Percentiles rank a stretch among this genome's conserved stretches.
Evolutionary conservation across 2,329 filamentous ascomycete species (phyloP).

Genomic region (Ophiostoma ulmi): DNA sequence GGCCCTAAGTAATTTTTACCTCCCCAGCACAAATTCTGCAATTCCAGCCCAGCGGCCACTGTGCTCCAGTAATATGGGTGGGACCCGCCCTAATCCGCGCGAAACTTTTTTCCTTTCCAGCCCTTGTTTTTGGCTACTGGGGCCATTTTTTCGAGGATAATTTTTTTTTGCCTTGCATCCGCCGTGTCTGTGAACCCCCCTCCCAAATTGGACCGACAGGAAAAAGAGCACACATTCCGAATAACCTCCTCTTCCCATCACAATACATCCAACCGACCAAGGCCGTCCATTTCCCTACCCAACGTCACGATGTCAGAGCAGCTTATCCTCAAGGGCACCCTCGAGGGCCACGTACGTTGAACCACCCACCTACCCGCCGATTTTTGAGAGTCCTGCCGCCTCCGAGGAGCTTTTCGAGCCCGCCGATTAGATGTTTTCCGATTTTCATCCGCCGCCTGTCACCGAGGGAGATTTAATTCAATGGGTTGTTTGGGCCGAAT

Average conservation of each 20-base stretch:
- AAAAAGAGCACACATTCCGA: constrained; percentile 21
- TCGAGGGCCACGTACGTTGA: constrained; percentile 83
- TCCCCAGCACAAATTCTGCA: constrained; percentile 24
- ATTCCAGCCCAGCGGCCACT: constrained; percentile 2
- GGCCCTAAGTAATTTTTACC: constrained; percentile 30
- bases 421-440: constrained; percentile 13
- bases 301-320: constrained; percentile 71
- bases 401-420: constrained; percentile 1
- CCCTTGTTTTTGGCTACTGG: constrained; percentile 16
- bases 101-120: constrained; percentile 25
- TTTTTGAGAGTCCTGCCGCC: constrained; percentile 12
- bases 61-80: constrained; percentile 10
- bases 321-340: constrained; percentile 92
- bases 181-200: constrained; percentile 19
- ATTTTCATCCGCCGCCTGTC: background rate
- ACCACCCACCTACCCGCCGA: background rate
- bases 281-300: constrained; percentile 28
- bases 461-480: background rate
- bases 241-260: constrained; percentile 17
- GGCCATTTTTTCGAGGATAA: constrained; percentile 20
- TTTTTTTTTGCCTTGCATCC: constrained; percentile 23
- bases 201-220: constrained; percentile 21
- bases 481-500: background rate
- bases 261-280: constrained; percentile 15
- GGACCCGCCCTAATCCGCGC: constrained; percentile 25